These are phyloP conservation scores for Xylaria multiplex DNA, from an alignment of 2,329 filamentous ascomycete species.

Conservation along the genomic window DNA sequence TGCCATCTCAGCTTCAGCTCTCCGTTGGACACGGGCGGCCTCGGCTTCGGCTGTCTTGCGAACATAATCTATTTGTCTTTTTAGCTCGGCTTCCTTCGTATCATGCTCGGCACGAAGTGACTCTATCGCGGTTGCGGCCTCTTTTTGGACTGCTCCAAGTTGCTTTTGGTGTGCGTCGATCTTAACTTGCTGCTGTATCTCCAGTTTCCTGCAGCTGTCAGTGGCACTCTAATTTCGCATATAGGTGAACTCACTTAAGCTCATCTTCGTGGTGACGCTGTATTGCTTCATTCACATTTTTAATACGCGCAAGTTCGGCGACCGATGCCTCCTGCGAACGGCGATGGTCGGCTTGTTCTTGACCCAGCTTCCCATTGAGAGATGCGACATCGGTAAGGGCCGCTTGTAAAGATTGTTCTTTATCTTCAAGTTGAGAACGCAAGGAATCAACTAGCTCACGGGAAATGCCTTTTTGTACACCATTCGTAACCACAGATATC, in stretches of 20 bases:
- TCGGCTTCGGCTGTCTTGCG: conserved; percentile 54
- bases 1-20: conserved; percentile 48
- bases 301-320: conserved; percentile 66
- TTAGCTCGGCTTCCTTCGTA: conserved; percentile 52
- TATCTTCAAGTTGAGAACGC: conserved; percentile 79
- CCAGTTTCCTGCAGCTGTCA: conserved; percentile 52
- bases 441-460: conserved; percentile 90
- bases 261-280: conserved; percentile 77
- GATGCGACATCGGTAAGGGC: conserved; percentile 57
- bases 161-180: conserved; percentile 53
- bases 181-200: conserved; percentile 57
- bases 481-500: conserved; percentile 80
- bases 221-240: conserved; percentile 8
- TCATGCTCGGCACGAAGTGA: conserved; percentile 47
- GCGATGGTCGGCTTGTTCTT: conserved; percentile 78
- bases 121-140: conserved; percentile 43
- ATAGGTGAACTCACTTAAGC: conserved; percentile 56
- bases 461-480: conserved; percentile 89
- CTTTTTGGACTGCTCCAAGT: conserved; percentile 42
- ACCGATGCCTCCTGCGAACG: conserved; percentile 68
- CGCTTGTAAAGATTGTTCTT: conserved; percentile 64
- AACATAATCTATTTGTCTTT: conserved; percentile 56
- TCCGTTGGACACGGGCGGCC: conserved; percentile 45
- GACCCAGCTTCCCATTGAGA: conserved; percentile 67
- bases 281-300: conserved; percentile 74